Percentiles rank a stretch among this genome's conserved stretches.
phyloP scores from a whole-genome alignment of 768 basidiomycete species.

The Inosperma sp. region DNA sequence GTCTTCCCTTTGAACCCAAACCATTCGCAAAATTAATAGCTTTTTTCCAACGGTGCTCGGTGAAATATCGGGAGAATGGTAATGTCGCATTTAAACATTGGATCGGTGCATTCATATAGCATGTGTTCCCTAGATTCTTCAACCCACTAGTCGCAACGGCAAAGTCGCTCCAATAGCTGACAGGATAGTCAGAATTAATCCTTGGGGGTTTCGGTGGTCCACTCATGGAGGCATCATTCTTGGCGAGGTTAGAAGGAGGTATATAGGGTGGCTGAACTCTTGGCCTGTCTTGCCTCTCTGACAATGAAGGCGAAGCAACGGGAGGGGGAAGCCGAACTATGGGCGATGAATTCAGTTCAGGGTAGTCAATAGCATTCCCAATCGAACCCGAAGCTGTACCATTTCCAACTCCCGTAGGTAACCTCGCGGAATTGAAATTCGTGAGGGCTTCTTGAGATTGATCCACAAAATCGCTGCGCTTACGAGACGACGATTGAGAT shows the following conservation, averaged over 20 bases:
- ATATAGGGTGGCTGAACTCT: slow-evolving; percentile 37
- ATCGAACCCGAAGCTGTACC: slow-evolving; percentile 8
- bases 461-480: slow-evolving; percentile 78
- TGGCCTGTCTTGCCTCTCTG: slow-evolving; percentile 76
- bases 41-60: slow-evolving; percentile 75
- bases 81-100: slow-evolving; percentile 95
- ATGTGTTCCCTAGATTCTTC: slow-evolving; percentile 95
- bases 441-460: slow-evolving; percentile 67
- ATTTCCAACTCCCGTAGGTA: slow-evolving; percentile 4
- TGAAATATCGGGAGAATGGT: slow-evolving; percentile 91
- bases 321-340: slow-evolving; percentile 71
- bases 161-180: slow-evolving; percentile 78
- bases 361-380: slow-evolving; percentile 58
- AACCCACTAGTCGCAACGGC: slow-evolving; percentile 79
- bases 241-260: slow-evolving; percentile 11
- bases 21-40: slow-evolving; percentile 84
- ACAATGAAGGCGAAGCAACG: slow-evolving; percentile 58
- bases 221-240: slow-evolving; percentile 5
- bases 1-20: slow-evolving; percentile 79
- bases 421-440: slow-evolving; percentile 3
- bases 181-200: slow-evolving; percentile 72
- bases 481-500: slow-evolving; percentile 53
- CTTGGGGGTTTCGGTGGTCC: slow-evolving; percentile 53
- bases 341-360: slow-evolving; percentile 57
- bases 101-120: slow-evolving; percentile 98